Conservation (phyloP, 2,329 filamentous ascomycete genomes). For the Pochonia chlamydosporia region DNA sequence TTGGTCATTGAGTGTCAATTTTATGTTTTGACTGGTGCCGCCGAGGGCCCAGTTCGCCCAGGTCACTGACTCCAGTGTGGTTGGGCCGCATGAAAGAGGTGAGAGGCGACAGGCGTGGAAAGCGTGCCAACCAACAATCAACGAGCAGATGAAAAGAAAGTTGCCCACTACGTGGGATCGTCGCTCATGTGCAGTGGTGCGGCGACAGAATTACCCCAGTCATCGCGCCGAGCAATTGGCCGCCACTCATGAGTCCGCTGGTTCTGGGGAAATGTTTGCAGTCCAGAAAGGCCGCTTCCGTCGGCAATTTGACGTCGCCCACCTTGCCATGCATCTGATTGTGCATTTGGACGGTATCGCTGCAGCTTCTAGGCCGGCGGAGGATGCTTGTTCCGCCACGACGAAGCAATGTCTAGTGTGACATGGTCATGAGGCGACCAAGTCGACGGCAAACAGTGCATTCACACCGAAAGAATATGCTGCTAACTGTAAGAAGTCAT, state of each 20-base stretch:
- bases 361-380: not conserved
- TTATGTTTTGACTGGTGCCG: not conserved
- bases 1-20: not conserved
- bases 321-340: not conserved
- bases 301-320: conserved; percentile 5
- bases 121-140: not conserved
- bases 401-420: not conserved
- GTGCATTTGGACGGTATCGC: not conserved
- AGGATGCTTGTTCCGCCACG: not conserved
- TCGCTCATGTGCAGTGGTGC: not conserved
- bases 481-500: too few relatives aligned
- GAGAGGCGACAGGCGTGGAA: not conserved
- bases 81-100: not conserved
- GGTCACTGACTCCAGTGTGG: not conserved
- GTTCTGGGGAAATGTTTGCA: not conserved
- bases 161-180: too few relatives aligned
- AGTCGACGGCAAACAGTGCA: not conserved
- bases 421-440: not conserved
- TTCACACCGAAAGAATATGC: too few relatives aligned
- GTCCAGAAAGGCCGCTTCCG: not conserved
- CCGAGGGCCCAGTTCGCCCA: too few relatives aligned
- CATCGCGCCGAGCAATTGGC: conserved; percentile 10
- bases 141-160: too few relatives aligned
- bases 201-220: not conserved
- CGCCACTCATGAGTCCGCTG: not conserved